A percentile compares a stretch with the other conserved stretches of the same genome.
phyloP scores from a whole-genome alignment of 2,329 filamentous ascomycete genomes.

The Bipolaris sorokiniana region DNA sequence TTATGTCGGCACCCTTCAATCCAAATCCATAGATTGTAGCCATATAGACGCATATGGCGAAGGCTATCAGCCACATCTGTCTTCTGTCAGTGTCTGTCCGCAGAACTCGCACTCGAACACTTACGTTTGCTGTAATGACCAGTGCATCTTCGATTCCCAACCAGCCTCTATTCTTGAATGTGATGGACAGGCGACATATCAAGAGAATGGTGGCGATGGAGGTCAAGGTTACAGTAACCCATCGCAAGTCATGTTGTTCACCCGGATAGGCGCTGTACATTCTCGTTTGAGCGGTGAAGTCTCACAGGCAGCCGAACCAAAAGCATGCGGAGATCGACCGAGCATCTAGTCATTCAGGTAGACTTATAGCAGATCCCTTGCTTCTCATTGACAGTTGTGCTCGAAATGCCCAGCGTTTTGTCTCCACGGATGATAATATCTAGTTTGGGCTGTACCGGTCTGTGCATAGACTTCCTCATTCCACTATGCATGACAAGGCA shows the following conservation, averaged over 20 bases:
- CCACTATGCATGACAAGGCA: background rate
- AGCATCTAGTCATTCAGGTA: background rate
- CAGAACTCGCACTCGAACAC: background rate
- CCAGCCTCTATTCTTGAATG: constrained; percentile 32
- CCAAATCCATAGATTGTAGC: constrained; percentile 35
- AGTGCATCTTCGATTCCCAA: constrained; percentile 34
- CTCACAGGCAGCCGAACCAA: background rate
- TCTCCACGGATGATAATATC: background rate
- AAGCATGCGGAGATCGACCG: background rate
- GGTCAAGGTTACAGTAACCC: constrained; percentile 29
- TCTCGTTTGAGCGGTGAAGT: constrained; percentile 9
- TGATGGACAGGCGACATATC: constrained; percentile 21
- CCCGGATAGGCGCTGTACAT: constrained; percentile 29
- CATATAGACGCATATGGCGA: constrained; percentile 20
- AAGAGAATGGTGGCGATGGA: constrained; percentile 26
- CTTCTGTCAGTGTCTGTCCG: constrained; percentile 4
- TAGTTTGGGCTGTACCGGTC: background rate
- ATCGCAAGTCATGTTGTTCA: constrained; percentile 30
- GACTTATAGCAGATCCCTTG: constrained; percentile 1
- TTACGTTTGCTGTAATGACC: constrained; percentile 31
- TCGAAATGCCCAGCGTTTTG: background rate
- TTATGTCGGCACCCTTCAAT: constrained; percentile 23
- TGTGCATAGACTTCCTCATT: background rate
- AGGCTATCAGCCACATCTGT: constrained; percentile 21
- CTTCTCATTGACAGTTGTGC: background rate